Conservation (phyloP, 441 rosid genomes). For the Cnidoscolus chayamansa region DNA sequence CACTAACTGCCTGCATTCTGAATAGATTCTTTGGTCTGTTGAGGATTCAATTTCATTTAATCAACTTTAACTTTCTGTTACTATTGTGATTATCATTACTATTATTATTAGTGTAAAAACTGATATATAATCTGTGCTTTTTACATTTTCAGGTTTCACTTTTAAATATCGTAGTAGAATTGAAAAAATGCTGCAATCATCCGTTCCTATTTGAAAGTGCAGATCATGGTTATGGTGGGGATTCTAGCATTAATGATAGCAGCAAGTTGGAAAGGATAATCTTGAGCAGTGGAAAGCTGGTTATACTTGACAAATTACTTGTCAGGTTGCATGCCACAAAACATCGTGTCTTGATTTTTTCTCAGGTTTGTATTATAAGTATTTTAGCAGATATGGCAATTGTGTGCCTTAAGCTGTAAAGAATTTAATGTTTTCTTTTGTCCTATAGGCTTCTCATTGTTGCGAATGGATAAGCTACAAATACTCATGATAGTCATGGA, state of each 20-base stretch:
- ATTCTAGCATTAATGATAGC: slow-evolving; percentile 52
- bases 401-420: slow-evolving; percentile 5
- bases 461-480: not conserved
- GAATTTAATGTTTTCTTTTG: not conserved
- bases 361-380: slow-evolving; percentile 66
- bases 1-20: not conserved
- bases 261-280: slow-evolving; percentile 90
- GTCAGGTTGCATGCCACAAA: slow-evolving; percentile 90
- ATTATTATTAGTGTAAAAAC: not conserved
- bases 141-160: slow-evolving; percentile 81
- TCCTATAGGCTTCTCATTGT: not conserved
- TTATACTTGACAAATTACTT: slow-evolving; percentile 95
- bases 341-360: slow-evolving; percentile 94
- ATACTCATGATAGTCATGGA: not conserved
- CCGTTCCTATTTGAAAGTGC: slow-evolving; percentile 99
- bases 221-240: slow-evolving; percentile 99
- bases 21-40: not conserved
- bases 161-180: slow-evolving; percentile 95
- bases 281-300: slow-evolving; percentile 97
- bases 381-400: not conserved
- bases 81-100: too few relatives aligned
- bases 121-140: slow-evolving; percentile 25
- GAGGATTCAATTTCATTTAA: not conserved
- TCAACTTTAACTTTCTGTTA: not conserved
- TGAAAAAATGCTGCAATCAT: slow-evolving; percentile 99